These are phyloP conservation scores for Saturnispora zaruensis DNA, from an alignment of 805 yeast genomes.

Conservation along the genomic window DNA sequence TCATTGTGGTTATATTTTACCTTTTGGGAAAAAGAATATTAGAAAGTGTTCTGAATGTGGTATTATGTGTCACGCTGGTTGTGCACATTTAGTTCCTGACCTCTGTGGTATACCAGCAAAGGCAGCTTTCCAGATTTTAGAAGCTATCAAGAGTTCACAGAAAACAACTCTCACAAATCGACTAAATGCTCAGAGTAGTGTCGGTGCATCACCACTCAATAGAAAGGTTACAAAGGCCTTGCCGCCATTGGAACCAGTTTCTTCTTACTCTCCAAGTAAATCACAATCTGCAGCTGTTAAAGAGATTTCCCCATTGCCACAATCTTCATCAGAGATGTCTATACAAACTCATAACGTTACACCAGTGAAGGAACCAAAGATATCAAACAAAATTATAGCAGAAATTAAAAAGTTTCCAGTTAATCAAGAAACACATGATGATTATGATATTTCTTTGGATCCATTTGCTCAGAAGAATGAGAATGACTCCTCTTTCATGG, in stretches of 20 bases:
- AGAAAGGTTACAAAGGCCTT: neutral
- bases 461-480: neutral
- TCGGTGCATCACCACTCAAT: neutral
- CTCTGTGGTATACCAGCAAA: constrained; percentile 99
- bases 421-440: neutral
- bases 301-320: neutral
- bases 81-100: constrained; percentile 94
- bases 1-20: constrained; percentile 94
- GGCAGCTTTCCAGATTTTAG: constrained; percentile 82
- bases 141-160: constrained; percentile 72
- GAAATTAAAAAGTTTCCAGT: neutral
- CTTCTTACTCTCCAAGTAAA: neutral
- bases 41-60: constrained; percentile 93
- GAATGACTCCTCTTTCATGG: neutral
- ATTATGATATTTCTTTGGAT: neutral
- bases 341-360: neutral
- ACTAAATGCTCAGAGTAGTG: neutral
- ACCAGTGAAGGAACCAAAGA: constrained; percentile 1
- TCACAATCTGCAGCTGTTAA: neutral
- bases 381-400: constrained; percentile 24
- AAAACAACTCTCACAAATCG: neutral
- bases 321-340: neutral
- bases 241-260: neutral
- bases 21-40: constrained; percentile 90
- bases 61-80: constrained; percentile 84